Conservation (phyloP, 2,329 filamentous ascomycete species). For the Aspergillus pseudotamarii region DNA sequence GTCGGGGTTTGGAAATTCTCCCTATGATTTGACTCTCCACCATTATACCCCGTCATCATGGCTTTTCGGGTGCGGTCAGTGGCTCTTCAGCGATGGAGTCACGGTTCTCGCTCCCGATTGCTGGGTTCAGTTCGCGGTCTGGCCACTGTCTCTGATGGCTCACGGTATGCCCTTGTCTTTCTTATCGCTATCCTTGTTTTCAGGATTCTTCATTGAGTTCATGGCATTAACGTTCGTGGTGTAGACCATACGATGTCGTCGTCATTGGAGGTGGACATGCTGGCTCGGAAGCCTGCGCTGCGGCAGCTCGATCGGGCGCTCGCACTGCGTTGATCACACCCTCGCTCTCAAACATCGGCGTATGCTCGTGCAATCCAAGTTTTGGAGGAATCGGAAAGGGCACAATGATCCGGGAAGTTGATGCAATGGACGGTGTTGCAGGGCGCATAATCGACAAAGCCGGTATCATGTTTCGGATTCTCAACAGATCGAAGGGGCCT, state of each 20-base stretch:
- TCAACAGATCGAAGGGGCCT: slow-evolving; percentile 88
- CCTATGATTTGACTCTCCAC: not conserved
- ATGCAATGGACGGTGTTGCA: slow-evolving; percentile 88
- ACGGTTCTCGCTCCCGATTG: slow-evolving; percentile 25
- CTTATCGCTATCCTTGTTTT: not conserved
- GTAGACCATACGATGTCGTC: slow-evolving; percentile 81
- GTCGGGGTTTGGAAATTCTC: not conserved
- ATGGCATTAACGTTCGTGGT: slow-evolving; percentile 7
- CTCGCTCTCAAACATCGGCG: slow-evolving; percentile 82
- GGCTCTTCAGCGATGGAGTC: slow-evolving; percentile 31
- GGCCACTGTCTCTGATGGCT: slow-evolving; percentile 42
- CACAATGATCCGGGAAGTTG: slow-evolving; percentile 91
- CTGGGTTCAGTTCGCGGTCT: slow-evolving; percentile 32
- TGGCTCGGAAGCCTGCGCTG: slow-evolving; percentile 89
- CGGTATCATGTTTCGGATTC: slow-evolving; percentile 86
- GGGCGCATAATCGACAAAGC: slow-evolving; percentile 90
- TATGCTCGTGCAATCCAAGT: slow-evolving; percentile 95
- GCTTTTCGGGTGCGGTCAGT: slow-evolving; percentile 38
- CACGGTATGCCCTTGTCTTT: slow-evolving; percentile 33
- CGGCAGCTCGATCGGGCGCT: slow-evolving; percentile 84
- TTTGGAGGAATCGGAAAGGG: slow-evolving; percentile 99
- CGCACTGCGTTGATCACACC: slow-evolving; percentile 89
- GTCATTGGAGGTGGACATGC: slow-evolving; percentile 96
- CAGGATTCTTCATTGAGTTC: too few species aligned
- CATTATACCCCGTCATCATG: slow-evolving; percentile 27